Evolutionary conservation across 2,329 filamentous ascomycete genomes (phyloP), one percentile per base, ranked within the genome.

Genomic region (Colletotrichum sp.): DNA sequence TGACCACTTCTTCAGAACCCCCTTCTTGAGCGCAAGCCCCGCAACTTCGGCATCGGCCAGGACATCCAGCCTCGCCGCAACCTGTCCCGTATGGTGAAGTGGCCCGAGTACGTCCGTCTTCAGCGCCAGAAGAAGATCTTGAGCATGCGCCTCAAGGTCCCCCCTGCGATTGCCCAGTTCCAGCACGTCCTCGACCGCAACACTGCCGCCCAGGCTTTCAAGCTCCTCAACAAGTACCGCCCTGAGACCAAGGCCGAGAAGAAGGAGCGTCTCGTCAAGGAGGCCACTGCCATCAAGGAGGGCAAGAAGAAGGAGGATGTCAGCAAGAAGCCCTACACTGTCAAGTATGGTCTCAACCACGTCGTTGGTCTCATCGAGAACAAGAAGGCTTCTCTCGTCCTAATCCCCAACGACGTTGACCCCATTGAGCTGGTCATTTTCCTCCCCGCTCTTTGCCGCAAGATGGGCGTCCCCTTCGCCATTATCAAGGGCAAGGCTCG

Each of bases 291-390:
- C 84, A 93, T 99, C 87, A 93, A 96, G 87, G 96, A 98, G 89
- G 97, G 97, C 88, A 98, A 98, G 95, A 99, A 98, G 95, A 98
- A 98, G 95, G 97, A 99, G 92, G 96, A 98, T 84, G 96, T 98
- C 86, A 95, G 92, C 94, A 98, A 98, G 95, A 99, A 99, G 95
- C 97, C 97, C 84, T 99, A 98, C 90, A 90, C 94, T 81, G 96
- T 97, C 92, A 99, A 99, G 94, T 99, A 98, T 90, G 97, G 97
- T 91, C 94, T 99, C 84, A 99, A 99, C 94, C 97, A 99, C 92
- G 97, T 99, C 80, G 96, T 98, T 81, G 96, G 95, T 81, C 92
- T 98, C 82, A 95, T 98, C 83, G 96, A 98, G 94, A 98, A 98
- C 93, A 99, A 99, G 95, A 99, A 99, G 94, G 96, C 97, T 80